Evolutionary conservation across 2,329 filamentous ascomycete genomes (phyloP).

Genomic region (Chrysoporthe austroafricana): DNA sequence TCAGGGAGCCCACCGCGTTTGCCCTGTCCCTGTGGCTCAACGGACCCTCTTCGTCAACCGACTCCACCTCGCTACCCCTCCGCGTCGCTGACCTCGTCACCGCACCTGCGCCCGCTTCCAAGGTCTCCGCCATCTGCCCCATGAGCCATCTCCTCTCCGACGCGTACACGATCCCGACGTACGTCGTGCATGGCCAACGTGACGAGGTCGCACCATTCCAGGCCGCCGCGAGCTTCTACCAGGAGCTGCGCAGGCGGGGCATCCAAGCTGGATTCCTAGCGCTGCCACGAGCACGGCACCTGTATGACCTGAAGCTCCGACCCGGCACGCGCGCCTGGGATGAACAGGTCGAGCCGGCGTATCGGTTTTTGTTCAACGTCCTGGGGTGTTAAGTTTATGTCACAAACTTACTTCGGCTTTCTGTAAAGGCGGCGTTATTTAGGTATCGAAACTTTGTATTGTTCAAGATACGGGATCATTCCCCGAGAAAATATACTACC

Average conservation of each 20-base stretch:
- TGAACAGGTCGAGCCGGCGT: neutral
- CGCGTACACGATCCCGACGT: slow-evolving; percentile 36
- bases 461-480: too few relatives aligned
- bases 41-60: neutral
- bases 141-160: slow-evolving; percentile 17
- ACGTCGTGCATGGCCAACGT: slow-evolving; percentile 35
- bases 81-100: neutral
- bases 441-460: too few relatives aligned
- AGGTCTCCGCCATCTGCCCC: neutral
- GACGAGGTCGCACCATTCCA: slow-evolving; percentile 32
- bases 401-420: too few relatives aligned
- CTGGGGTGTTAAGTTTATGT: too few relatives aligned
- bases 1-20: slow-evolving; percentile 38
- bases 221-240: too few relatives aligned
- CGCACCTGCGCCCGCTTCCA: neutral
- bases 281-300: neutral
- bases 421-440: too few relatives aligned
- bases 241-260: neutral
- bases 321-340: neutral
- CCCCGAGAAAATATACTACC: too few relatives aligned
- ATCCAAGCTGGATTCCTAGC: neutral
- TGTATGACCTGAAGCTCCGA: neutral
- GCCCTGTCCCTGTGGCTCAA: slow-evolving; percentile 24
- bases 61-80: neutral
- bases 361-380: neutral